Evolutionary conservation across 2,329 filamentous ascomycete genomes (phyloP).

Genomic region (Xylaria arbuscula): DNA sequence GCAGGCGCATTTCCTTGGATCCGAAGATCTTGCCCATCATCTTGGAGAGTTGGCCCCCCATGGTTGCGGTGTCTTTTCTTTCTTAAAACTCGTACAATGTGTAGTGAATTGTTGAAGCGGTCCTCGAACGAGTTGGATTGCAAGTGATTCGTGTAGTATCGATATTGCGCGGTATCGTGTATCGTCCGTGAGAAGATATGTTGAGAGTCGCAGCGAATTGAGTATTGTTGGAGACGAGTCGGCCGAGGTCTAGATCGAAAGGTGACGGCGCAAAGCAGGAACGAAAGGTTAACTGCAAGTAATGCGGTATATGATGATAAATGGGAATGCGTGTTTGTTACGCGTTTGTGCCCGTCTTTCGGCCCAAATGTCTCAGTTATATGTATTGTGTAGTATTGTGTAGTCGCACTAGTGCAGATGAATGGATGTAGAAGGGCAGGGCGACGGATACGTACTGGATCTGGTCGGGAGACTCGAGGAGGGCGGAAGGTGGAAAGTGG

Average conservation of each 20-base stretch:
- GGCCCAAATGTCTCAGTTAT: neutral
- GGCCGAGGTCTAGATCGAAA: neutral
- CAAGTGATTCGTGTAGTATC: neutral
- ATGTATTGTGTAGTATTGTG: neutral
- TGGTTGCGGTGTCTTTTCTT: slow-evolving; percentile 52
- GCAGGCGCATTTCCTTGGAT: slow-evolving; percentile 97
- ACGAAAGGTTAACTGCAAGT: neutral
- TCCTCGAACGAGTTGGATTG: neutral
- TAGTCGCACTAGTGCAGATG: neutral
- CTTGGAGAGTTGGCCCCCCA: slow-evolving; percentile 95
- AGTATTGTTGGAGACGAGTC: neutral
- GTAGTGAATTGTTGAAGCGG: neutral
- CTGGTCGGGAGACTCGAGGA: no score
- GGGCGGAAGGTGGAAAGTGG: neutral
- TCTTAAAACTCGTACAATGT: neutral
- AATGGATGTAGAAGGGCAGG: no score
- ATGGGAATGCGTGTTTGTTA: slow-evolving; percentile 2
- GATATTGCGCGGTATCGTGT: neutral
- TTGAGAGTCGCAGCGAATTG: neutral
- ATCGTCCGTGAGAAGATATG: neutral
- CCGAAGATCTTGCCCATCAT: slow-evolving; percentile 99
- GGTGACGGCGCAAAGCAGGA: neutral
- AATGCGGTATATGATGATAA: neutral
- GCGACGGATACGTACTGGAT: no score
- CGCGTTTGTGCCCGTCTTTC: neutral